These are phyloP conservation scores for Filosporella fistucella DNA, from an alignment of 495 filamentous ascomycete species.

Conservation along the genomic window DNA sequence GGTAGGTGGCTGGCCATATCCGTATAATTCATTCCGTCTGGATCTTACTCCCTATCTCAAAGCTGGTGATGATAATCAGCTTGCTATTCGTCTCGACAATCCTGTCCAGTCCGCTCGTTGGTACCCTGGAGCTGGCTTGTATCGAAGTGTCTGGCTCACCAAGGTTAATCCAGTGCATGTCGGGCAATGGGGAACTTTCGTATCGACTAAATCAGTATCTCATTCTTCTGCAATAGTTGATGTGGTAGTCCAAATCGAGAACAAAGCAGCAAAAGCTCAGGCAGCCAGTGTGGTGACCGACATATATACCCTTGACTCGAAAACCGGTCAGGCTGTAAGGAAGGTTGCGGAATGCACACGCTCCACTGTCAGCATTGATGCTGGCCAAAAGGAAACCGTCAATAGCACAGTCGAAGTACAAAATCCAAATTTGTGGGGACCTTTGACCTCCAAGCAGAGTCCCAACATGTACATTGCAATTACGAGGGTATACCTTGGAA, in stretches of 20 bases:
- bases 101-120: slow-evolving; percentile 37
- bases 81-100: slow-evolving; percentile 44
- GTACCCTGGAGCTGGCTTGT: slow-evolving; percentile 46
- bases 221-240: slow-evolving; percentile 33
- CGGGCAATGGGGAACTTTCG: slow-evolving; percentile 36
- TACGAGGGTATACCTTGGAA: slow-evolving; percentile 26
- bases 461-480: slow-evolving; percentile 41
- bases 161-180: slow-evolving; percentile 38
- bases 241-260: slow-evolving; percentile 35
- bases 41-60: slow-evolving; percentile 39
- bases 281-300: background rate
- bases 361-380: slow-evolving; percentile 19
- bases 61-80: slow-evolving; percentile 30
- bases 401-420: slow-evolving; percentile 28
- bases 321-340: background rate
- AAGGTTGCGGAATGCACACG: slow-evolving; percentile 1
- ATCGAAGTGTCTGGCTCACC: slow-evolving; percentile 44
- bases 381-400: slow-evolving; percentile 26
- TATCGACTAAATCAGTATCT: slow-evolving; percentile 35
- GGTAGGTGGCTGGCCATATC: slow-evolving; percentile 45
- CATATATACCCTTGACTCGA: slow-evolving; percentile 1
- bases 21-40: slow-evolving; percentile 43
- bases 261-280: slow-evolving; percentile 22
- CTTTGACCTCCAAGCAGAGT: slow-evolving; percentile 30
- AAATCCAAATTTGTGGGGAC: slow-evolving; percentile 42